Evolutionary conservation across 768 basidiomycete species (phyloP).

Genomic region (Xerocomus brunneocitrinus): DNA sequence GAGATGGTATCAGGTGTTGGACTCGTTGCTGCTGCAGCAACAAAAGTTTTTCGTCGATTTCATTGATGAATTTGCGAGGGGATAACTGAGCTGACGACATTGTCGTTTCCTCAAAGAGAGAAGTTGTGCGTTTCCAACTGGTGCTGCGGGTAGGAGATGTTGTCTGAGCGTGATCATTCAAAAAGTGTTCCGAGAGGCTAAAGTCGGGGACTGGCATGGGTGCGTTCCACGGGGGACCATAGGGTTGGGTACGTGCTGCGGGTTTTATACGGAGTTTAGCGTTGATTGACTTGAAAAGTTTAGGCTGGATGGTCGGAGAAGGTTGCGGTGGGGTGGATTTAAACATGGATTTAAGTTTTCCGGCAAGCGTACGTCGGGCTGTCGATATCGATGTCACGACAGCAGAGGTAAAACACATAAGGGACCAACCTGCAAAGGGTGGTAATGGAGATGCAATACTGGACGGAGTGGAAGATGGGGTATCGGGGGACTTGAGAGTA

Average conservation of each 20-base stretch:
- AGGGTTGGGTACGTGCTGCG: conserved; percentile 34
- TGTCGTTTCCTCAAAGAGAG: not conserved
- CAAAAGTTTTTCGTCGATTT: conserved; percentile 20
- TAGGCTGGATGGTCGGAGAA: not conserved
- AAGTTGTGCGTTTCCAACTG: not conserved
- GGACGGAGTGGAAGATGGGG: not conserved
- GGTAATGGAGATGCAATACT: not conserved
- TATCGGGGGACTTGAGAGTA: not conserved
- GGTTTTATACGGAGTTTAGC: conserved; percentile 22
- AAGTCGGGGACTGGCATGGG: conserved; percentile 21
- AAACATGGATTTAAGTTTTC: conserved; percentile 24
- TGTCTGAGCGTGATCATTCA: not conserved
- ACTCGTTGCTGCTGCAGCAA: conserved; percentile 14
- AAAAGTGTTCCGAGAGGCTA: not conserved
- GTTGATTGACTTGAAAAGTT: conserved; percentile 11
- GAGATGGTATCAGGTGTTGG: not conserved
- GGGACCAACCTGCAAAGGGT: not conserved
- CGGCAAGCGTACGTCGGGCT: conserved; percentile 12
- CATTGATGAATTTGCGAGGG: conserved; percentile 14
- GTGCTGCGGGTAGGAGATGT: not conserved
- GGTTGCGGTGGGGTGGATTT: conserved; percentile 6
- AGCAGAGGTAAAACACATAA: not conserved
- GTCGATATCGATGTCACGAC: not conserved
- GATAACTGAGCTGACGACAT: conserved; percentile 8
- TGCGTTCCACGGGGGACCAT: conserved; percentile 35